Evolutionary conservation across 352 stramenopile genomes (phyloP), one percentile per base, ranked within the genome.

Genomic region (Plasmopara muralis): DNA sequence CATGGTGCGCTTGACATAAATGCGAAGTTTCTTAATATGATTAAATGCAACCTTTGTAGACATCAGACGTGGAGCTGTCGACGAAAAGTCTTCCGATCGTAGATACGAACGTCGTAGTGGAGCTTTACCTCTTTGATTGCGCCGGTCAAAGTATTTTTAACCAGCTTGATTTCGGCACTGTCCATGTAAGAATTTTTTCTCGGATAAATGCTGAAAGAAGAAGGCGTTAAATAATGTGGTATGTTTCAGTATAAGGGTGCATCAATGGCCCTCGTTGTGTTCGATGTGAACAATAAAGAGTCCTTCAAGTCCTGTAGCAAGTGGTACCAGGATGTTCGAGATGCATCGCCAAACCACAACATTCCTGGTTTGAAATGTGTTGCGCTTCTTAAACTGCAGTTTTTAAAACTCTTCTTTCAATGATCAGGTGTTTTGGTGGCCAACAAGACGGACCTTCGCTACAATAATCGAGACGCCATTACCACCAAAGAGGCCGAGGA

Each of bases 71-170:
- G 6, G 90, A 97, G 57, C 83, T 98, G 16, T 72, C 70, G 50
- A 88, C 97, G 29, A 97, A 96, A 67, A 85, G 77, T 60, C 72
- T 97, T 12, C 70, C 73, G 29, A 94, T 97, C 51, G 77, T 83
- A 6, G 79, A 97, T 49, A 88, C 83, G 34, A 95, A 97, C 55
- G 72, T 85, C 25, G 65, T 94, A 6, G 89, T 97, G 29, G 91
- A 98, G 66, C 76, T 97, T n/a, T 97, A 95, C 50, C 59, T 98
- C 9, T 96, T 96, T 40, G 91, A 98, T 64, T 96, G 87, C 52
- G 82, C 88, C 8, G 91, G 91, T 9, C 89, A 97, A 57, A 93
- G 81, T 50, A 89, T 97, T 47, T 98, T 97, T 72, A 97, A 97
- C 53, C 89, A 97, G 57, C 75, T 93, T 50, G 86, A 95, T 47